phyloP scores from a whole-genome alignment of 176 grass and related monocot species.

The Rhynchospora tenuis region DNA sequence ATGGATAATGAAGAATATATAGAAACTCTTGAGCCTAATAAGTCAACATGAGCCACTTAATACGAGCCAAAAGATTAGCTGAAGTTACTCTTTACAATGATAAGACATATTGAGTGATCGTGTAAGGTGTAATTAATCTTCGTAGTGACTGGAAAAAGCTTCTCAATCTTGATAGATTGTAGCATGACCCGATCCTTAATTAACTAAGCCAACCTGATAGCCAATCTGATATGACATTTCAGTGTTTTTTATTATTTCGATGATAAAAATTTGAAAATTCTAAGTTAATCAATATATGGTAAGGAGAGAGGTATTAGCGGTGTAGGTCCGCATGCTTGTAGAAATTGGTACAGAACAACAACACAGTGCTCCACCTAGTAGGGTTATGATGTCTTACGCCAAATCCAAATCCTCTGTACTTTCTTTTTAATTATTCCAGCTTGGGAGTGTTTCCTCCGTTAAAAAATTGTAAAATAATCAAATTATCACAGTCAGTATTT shows the following conservation, averaged over 20 bases:
- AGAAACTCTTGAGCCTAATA: too few species aligned
- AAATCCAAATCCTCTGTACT: neutral
- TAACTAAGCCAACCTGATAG: neutral
- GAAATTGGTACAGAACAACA: constrained; percentile 25
- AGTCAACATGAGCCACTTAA: neutral
- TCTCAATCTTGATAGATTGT: neutral
- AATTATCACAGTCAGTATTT: neutral
- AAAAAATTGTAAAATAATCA: neutral
- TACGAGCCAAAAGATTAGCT: neutral
- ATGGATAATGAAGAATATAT: too few species aligned
- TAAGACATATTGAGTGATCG: neutral
- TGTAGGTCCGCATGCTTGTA: constrained; percentile 33
- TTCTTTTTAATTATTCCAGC: neutral
- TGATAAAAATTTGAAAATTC: neutral
- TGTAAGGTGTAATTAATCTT: neutral
- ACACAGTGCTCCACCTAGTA: constrained; percentile 6
- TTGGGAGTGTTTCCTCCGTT: neutral
- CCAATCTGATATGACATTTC: neutral
- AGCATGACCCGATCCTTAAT: neutral
- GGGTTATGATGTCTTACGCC: neutral
- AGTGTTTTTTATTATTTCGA: neutral
- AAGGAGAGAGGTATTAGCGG: neutral
- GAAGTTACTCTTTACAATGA: neutral
- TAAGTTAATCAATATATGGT: neutral
- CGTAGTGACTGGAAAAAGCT: too few species aligned